phyloP scores from a whole-genome alignment of 371 early-diverging fungal genomes.

The Umbelopsis sp. region DNA sequence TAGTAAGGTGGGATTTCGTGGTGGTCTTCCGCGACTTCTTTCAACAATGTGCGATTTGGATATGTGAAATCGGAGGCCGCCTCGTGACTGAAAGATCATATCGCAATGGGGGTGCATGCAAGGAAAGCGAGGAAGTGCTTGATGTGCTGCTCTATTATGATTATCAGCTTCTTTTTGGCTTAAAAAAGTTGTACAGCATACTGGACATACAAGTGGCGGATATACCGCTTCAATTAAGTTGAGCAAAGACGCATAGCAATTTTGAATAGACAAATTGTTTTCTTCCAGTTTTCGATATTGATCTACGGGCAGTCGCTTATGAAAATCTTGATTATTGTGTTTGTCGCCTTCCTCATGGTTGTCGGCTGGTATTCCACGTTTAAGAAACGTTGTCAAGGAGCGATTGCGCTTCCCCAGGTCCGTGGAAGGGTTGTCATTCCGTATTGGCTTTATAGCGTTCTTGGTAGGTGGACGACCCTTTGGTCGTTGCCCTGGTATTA shows the following conservation, averaged over 20 bases:
- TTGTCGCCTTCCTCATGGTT: not conserved
- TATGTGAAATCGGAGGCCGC: conserved; percentile 36
- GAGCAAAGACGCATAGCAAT: conserved; percentile 30
- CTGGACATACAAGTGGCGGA: conserved; percentile 34
- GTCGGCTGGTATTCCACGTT: not conserved
- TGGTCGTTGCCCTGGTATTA: conserved; percentile 5
- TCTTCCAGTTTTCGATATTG: not conserved
- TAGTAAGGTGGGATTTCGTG: conserved; percentile 21
- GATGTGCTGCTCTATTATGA: conserved; percentile 29
- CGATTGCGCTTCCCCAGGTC: not conserved
- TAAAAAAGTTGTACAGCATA: conserved; percentile 29
- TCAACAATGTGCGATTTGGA: conserved; percentile 29
- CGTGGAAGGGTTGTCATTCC: not conserved
- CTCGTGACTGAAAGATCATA: conserved; percentile 27
- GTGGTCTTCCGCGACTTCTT: conserved; percentile 15
- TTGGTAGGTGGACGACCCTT: not conserved
- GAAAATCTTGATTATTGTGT: not conserved
- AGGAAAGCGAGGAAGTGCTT: conserved; percentile 27
- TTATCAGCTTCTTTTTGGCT: conserved; percentile 23
- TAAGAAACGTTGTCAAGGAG: not conserved
- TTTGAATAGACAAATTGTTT: conserved; percentile 25
- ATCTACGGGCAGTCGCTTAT: not conserved
- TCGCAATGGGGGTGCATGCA: conserved; percentile 41
- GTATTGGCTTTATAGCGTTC: not conserved
- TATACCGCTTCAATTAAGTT: conserved; percentile 36